Base-by-base conservation (phyloP, 306 rosid genomes). In the Heteromeles arbutifolia region DNA sequence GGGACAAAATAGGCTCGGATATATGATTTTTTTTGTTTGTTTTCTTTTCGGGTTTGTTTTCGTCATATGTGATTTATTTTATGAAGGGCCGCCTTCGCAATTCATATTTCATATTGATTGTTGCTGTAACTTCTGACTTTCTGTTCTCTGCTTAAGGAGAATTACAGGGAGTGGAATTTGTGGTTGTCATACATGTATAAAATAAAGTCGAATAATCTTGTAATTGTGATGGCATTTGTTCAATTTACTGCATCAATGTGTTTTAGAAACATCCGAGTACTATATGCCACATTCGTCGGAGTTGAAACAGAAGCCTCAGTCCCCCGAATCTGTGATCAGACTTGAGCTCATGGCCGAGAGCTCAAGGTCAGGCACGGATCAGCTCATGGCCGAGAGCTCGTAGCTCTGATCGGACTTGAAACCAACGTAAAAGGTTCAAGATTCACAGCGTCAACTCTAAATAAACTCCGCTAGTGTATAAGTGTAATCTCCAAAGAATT, bases 1-100 rank as follows among this genome's bases (percentile, higher is more conserved):
- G 44, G 48, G 83, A 63, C 63, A 31, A 81, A 52, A 52, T 57
- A 37, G 82, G 81, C 50, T 85, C 70, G 5, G 70, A 56, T 32
- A 11, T 54, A 19, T 78, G 71, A 78, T 62, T 65, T 15, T 15
- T 72, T 62, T 65, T 22, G 39, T 34, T 34, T 34, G 39, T 45
- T 4, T 11, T 1, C 18, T 22, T 41, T 24, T 34, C 18, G 6
- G 11, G 44, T 45, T 69, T 22, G 6, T 24, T 48, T 52, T 50
- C 15, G 37, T 14, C 28, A 17, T 4, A 19, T 18, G 24, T 65
- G 69, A 65, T 65, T 65, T 19, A 32, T 65, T 65, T 32, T 19
- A 65, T 65, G 39, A 48, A 43, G 45, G 69, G 22, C 19, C 21
- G 4, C 26, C 50, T 29, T 53, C 39, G 8, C 39, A 34, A 34